A percentile compares a stretch with the other conserved stretches of the same genome.
phyloP scores from a whole-genome alignment of 805 yeast species.

The Nakazawaea populi region DNA sequence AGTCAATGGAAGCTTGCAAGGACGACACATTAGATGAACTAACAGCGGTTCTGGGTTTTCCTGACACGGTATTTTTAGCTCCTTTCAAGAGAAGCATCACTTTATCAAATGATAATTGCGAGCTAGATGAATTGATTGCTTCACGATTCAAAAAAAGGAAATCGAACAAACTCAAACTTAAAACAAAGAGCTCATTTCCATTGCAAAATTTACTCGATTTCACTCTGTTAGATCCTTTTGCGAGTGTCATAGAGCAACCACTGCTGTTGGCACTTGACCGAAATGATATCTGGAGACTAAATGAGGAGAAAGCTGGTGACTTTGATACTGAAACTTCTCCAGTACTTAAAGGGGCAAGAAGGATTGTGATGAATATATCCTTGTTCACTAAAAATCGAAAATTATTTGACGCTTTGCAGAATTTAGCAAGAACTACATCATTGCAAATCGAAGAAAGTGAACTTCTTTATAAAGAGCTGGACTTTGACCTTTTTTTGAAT shows the following conservation, averaged over 20 bases:
- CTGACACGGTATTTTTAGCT: not conserved
- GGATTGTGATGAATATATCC: not conserved
- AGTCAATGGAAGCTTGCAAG: not conserved
- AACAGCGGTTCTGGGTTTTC: not conserved
- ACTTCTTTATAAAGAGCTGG: not conserved
- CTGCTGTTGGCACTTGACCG: not conserved
- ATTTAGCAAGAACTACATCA: not conserved
- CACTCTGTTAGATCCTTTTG: not conserved
- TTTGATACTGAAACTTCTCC: not conserved
- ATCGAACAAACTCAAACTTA: not conserved
- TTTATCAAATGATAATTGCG: not conserved
- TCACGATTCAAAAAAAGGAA: not conserved
- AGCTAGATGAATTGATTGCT: not conserved
- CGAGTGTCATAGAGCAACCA: not conserved
- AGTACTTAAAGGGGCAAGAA: not conserved
- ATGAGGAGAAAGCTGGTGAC: not conserved
- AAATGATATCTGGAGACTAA: too few relatives aligned
- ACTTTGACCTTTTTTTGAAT: not conserved
- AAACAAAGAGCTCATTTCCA: not conserved
- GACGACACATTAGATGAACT: not conserved
- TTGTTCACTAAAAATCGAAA: not conserved
- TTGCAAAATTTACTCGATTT: not conserved
- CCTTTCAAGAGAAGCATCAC: not conserved
- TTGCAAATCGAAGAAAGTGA: not conserved
- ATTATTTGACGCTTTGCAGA: not conserved